Conservation (phyloP, 768 basidiomycete genomes). For the Mrakia frigida region DNA sequence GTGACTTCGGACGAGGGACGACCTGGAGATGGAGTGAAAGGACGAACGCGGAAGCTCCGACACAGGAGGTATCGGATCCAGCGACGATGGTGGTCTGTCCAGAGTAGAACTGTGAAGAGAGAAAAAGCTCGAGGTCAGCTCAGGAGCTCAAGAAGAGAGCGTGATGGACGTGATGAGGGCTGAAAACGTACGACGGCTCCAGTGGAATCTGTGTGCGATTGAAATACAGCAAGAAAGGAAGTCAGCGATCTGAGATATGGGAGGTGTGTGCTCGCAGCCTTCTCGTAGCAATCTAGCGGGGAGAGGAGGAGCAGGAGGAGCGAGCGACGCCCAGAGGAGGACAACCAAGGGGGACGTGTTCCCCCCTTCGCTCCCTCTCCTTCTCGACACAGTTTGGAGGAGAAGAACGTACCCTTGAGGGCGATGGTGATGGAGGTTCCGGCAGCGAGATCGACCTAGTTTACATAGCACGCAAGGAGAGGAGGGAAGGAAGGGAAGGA, state of each 20-base stretch:
- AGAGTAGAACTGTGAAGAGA: conserved; percentile 34
- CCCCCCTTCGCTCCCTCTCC: neutral
- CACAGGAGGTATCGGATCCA: conserved; percentile 38
- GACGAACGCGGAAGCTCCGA: conserved; percentile 24
- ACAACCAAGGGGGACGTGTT: neutral
- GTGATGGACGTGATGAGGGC: neutral
- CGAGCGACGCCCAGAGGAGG: neutral
- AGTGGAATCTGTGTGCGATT: conserved; percentile 37
- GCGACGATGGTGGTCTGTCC: conserved; percentile 36
- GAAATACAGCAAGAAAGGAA: neutral
- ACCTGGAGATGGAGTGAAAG: neutral
- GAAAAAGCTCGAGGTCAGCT: neutral
- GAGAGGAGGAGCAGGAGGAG: neutral
- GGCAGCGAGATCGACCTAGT: conserved; percentile 33
- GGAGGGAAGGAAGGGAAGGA: too few species aligned
- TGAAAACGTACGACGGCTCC: conserved; percentile 34
- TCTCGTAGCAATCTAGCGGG: neutral
- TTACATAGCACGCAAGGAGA: neutral
- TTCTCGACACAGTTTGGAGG: neutral
- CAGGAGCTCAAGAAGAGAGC: neutral
- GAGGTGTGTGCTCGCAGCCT: too few species aligned
- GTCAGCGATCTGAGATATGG: neutral
- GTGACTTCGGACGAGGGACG: neutral
- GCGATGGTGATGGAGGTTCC: conserved; percentile 37
- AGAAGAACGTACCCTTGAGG: conserved; percentile 33